phyloP scores from a whole-genome alignment of 2,329 filamentous ascomycete genomes.

The Microdochium trichocladiopsis region DNA sequence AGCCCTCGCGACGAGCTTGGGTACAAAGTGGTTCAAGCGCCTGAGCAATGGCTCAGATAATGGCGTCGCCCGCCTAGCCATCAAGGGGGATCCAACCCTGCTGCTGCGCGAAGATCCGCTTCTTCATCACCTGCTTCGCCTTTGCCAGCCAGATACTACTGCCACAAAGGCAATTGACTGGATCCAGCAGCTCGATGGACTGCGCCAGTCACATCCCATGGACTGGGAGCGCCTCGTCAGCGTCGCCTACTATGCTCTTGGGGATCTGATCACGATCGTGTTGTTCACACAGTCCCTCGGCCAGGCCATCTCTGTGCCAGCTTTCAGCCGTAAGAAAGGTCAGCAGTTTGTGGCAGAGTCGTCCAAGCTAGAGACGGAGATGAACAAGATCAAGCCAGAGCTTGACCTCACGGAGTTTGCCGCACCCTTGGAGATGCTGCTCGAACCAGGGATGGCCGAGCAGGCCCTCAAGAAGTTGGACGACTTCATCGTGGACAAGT shows the following conservation, averaged over 20 bases:
- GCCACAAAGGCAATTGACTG: slow-evolving; percentile 26
- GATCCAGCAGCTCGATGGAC: slow-evolving; percentile 30
- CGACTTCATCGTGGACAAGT: slow-evolving; percentile 25
- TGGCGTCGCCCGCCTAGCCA: slow-evolving; percentile 24
- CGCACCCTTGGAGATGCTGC: slow-evolving; percentile 32
- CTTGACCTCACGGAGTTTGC: slow-evolving; percentile 31
- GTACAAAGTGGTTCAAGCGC: slow-evolving; percentile 33
- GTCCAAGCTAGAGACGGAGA: slow-evolving; percentile 25
- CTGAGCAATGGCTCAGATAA: slow-evolving; percentile 25
- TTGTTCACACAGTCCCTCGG: slow-evolving; percentile 32
- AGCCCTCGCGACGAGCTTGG: slow-evolving; percentile 24
- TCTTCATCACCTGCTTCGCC: slow-evolving; percentile 33
- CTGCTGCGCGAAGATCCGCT: slow-evolving; percentile 29
- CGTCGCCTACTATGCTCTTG: slow-evolving; percentile 24
- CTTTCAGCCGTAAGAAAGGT: slow-evolving; percentile 28
- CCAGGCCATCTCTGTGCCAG: slow-evolving; percentile 23
- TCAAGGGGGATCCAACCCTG: slow-evolving; percentile 32
- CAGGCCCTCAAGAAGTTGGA: slow-evolving; percentile 27
- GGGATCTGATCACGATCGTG: slow-evolving; percentile 27
- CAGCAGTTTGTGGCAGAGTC: slow-evolving; percentile 25
- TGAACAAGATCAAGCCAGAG: slow-evolving; percentile 27
- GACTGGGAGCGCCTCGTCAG: slow-evolving; percentile 25
- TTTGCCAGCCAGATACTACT: slow-evolving; percentile 30
- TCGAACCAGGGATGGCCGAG: slow-evolving; percentile 28
- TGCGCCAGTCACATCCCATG: slow-evolving; percentile 23